Evolutionary conservation across 2,329 filamentous ascomycete species (phyloP), one percentile per base, ranked within the genome.

Genomic region (Ramularia endophylla): DNA sequence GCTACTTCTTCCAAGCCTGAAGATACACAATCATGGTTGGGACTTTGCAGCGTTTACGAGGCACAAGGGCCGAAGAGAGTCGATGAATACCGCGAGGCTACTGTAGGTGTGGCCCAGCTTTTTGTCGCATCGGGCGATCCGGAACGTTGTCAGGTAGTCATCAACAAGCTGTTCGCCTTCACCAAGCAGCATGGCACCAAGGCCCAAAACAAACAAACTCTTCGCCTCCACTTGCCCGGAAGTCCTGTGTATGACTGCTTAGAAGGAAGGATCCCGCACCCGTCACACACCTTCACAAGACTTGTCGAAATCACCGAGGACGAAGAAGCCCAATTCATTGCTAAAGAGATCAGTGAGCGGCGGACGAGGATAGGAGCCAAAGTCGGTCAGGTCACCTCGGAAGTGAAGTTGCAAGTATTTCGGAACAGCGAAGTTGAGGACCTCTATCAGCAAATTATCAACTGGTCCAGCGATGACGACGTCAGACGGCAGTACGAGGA

Each of bases 391-490:
- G 90, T 97, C 16, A 95, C 85, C 0, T 63, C 78, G 2, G 86
- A 95, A 46, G 92, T 94, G 36, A 95, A 90, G 62, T 75, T 82
- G 27, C 92, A 98, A 62, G 81, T 95, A 1, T 82, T 86, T 51
- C 71, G 70, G 20, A 73, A 78, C 46, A 95, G 87, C 63, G 74
- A 80, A 44, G 68, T 98, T n/a, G 87, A 89, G 55, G 69, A 80
- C 27, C 67, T 94, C 33, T 97, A 95, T 59, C 78, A 79, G 42
- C 76, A 87, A 38, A 74, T 95, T 37, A 89, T 95, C 57, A 81
- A 95, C 59, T 98, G 92, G 92, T 83, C 83, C 8, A 78, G 71
- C 43, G 87, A 97, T 55, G 92, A 98, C 58, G 86, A 90, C 16
- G 62, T 87, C 25, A 78, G 92, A 33, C 81, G 90, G 27, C 75